phyloP scores from a whole-genome alignment of 129 eudicot genomes.

The Pittosporum tobira region DNA sequence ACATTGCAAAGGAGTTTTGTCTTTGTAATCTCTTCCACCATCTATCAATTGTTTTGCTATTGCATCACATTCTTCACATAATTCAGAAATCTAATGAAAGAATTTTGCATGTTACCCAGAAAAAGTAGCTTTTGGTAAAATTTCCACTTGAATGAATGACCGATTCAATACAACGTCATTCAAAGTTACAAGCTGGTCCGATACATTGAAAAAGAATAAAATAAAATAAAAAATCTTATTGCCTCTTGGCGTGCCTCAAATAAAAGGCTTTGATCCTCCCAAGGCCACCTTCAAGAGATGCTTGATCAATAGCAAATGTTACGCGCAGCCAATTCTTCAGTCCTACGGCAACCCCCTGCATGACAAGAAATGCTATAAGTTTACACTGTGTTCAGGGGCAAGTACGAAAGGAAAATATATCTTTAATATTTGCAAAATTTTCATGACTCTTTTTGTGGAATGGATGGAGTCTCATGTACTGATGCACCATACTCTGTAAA shows the following conservation, averaged over 20 bases:
- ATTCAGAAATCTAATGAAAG: no score
- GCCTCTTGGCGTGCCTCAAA: conserved; percentile 28
- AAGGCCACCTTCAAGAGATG: conserved; percentile 58
- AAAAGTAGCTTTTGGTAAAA: no score
- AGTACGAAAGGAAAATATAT: no score
- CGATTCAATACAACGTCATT: not conserved
- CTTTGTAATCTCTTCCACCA: no score
- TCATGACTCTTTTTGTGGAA: no score
- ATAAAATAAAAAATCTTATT: conserved; percentile 2
- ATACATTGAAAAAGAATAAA: not conserved
- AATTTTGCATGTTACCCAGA: no score
- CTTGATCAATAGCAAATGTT: conserved; percentile 59
- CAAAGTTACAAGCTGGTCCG: not conserved
- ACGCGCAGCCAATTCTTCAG: conserved; percentile 53
- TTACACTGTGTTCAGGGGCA: no score
- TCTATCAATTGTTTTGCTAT: no score
- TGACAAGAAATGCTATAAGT: not conserved
- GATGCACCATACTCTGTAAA: not conserved
- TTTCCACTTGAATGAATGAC: no score
- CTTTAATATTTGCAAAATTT: no score
- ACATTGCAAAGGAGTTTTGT: no score
- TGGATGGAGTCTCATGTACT: not conserved
- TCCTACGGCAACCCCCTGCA: conserved; percentile 44
- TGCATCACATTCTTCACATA: no score
- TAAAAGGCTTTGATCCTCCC: conserved; percentile 54